Conservation (phyloP, 768 basidiomycete genomes). For the Suillus luteus region DNA sequence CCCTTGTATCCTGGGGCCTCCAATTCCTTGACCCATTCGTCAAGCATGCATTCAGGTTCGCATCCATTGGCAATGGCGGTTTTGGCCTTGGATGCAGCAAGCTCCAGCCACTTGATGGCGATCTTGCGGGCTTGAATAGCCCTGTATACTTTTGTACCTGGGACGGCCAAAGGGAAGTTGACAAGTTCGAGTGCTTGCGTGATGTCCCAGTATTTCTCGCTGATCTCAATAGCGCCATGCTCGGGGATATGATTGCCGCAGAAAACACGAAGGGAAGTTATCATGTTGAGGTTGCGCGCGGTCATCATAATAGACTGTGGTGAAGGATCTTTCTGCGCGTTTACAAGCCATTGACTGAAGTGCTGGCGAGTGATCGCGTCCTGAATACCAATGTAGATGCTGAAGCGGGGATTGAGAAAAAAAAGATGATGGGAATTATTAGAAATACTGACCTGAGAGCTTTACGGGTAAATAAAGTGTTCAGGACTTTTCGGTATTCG, state of each 20-base stretch:
- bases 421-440: background rate
- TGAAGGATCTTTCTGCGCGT: conserved; percentile 47
- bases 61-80: conserved; percentile 75
- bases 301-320: conserved; percentile 79
- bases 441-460: conserved; percentile 70
- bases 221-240: conserved; percentile 75
- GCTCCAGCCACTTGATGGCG: conserved; percentile 76
- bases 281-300: conserved; percentile 96
- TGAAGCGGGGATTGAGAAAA: conserved; percentile 30
- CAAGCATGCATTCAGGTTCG: conserved; percentile 87
- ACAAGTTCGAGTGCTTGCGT: conserved; percentile 95
- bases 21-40: conserved; percentile 85
- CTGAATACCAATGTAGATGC: conserved; percentile 83
- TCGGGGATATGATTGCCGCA: conserved; percentile 90
- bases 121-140: conserved; percentile 90
- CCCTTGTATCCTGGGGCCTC: conserved; percentile 68
- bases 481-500: conserved; percentile 90
- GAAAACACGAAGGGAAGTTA: conserved; percentile 94
- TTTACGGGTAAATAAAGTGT: conserved; percentile 91
- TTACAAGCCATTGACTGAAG: conserved; percentile 70
- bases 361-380: conserved; percentile 80
- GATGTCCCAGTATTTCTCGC: conserved; percentile 94
- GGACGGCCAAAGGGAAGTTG: conserved; percentile 95
- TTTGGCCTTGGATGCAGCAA: conserved; percentile 82
- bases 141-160: conserved; percentile 95